Base-by-base conservation (phyloP, 352 stramenopile species). In the Phytopythium vexans region DNA sequence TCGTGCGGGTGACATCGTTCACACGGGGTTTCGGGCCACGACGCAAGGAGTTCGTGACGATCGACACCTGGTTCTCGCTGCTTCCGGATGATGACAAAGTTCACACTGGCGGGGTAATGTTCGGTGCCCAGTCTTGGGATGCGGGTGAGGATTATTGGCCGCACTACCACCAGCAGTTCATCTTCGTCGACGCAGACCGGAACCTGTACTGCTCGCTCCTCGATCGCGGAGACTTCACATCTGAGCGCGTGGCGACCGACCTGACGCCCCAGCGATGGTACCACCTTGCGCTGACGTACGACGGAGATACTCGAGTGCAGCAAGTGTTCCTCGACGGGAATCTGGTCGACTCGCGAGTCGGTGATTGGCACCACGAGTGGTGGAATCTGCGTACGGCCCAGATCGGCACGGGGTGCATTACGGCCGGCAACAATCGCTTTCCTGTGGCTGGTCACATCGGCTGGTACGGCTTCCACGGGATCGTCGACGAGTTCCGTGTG, bases 181-280 rank as follows among this genome's bases (percentile, higher is more conserved):
- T 71, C 35, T 45, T 66, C 43, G 59, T 85, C 6, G 70, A 77
- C 42, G 62, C 60, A 8, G 57, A 74, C 8, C n/a, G 56, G 6
- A 70, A 66, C 16, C 36, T 85, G 1, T 82, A 72, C 52, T 80
- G 68, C 63, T 80, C 74, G 8, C 61, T 82, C 32, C 47, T 81
- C n/a, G 62, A 77, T 14, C 27, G 44, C 6, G 67, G 63, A 48
- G 21, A 35, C n/a, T 14, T 15, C 4, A 31, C 33, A 31, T 35
- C 49, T 2, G 34, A 11, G 3, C 47, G 49, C 1, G 62, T 79
- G 6, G 62, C 60, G 2, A 53, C 38, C 3, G 8, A 57, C 10
- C 54, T 84, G 12, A 49, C 52, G 36, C 52, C 38, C 14, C 35
- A 70, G 15, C 71, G 56, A 15, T 82, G 68, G 71, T 72, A 82